Conservation (phyloP, 257 asterid species). For the Solanum chaucha region DNA sequence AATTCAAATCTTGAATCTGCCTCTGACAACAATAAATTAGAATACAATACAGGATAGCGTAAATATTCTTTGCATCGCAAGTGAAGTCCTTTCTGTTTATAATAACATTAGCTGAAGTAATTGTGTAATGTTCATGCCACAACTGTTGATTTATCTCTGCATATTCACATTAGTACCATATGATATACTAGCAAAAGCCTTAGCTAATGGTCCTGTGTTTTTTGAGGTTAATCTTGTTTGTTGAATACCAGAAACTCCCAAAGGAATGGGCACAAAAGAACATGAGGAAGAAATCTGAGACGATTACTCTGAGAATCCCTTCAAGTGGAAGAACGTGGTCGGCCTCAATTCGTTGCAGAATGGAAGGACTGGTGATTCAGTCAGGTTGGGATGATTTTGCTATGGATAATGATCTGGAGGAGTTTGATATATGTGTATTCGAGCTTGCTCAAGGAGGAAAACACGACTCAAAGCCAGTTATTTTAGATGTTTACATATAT, state of each 20-base stretch:
- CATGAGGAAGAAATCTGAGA: background rate
- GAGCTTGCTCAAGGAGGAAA: conserved; percentile 2
- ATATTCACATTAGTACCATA: background rate
- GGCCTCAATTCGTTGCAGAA: background rate
- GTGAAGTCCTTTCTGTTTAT: background rate
- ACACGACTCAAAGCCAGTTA: background rate
- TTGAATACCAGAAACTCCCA: background rate
- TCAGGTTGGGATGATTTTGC: background rate
- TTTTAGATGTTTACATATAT: background rate
- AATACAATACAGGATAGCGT: background rate
- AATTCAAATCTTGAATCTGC: background rate
- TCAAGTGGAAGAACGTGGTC: background rate
- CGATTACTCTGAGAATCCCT: background rate
- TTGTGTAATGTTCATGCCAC: background rate
- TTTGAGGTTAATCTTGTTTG: background rate
- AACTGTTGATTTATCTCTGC: background rate
- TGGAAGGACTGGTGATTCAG: background rate
- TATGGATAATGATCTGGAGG: background rate
- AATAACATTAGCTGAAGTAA: background rate
- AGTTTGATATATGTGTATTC: background rate
- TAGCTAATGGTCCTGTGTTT: background rate
- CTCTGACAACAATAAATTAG: background rate
- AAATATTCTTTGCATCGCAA: background rate
- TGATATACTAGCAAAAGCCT: background rate
- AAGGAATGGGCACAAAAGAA: background rate